A percentile compares a stretch with the other conserved stretches of the same genome.
Evolutionary conservation across 305 asterid species (phyloP).

Genomic region (Ajuga reptans): DNA sequence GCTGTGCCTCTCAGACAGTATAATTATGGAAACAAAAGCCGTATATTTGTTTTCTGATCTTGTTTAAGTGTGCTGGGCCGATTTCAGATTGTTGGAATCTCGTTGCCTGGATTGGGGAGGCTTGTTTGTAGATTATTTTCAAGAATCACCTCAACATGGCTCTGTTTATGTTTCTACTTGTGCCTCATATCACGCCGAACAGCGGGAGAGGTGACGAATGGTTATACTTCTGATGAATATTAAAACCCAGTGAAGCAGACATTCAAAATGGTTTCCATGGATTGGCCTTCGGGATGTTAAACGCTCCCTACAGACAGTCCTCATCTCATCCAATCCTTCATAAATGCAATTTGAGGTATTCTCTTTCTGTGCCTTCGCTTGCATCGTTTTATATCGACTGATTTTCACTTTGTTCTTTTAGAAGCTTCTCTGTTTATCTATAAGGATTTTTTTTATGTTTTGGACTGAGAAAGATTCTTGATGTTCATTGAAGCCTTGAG

Average conservation of each 20-base stretch:
- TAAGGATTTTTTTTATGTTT: too few relatives aligned
- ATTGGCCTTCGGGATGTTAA: background rate
- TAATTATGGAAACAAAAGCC: background rate
- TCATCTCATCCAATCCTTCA: background rate
- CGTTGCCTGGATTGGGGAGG: background rate
- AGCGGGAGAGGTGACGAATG: too few relatives aligned
- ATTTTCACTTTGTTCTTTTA: too few relatives aligned
- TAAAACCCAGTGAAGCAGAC: background rate
- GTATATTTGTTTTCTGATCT: background rate
- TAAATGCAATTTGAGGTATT: background rate
- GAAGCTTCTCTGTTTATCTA: too few relatives aligned
- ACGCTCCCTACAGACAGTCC: background rate
- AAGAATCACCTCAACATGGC: background rate
- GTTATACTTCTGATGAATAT: background rate
- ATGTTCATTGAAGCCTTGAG: too few relatives aligned
- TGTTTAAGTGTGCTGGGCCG: background rate
- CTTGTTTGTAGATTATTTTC: background rate
- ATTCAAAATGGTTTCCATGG: background rate
- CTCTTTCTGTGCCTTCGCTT: background rate
- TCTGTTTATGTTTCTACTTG: background rate
- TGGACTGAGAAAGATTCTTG: too few relatives aligned
- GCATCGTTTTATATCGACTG: background rate
- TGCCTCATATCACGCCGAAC: background rate
- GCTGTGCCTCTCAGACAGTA: slow-evolving; percentile 11
- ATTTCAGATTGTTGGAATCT: background rate